Percentiles rank a stretch among this genome's conserved stretches.
These are phyloP conservation scores for Prunus persica DNA, from an alignment of 306 rosid species.

Conservation along the genomic window Prunus_persica_NCBIv2 NC_034009.1:47235001-47235500, in stretches of 20 bases:
- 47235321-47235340: not conserved
- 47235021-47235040: too few relatives aligned
- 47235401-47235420: not conserved
- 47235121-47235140: too few relatives aligned
- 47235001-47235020: too few relatives aligned
- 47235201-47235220: not conserved
- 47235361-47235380: not conserved
- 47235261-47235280: not conserved
- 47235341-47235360: not conserved
- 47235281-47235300: not conserved
- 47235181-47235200: not conserved
- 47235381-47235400: not conserved
- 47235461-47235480: not conserved
- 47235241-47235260: not conserved
- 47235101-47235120: too few relatives aligned
- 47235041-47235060: too few relatives aligned
- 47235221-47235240: not conserved
- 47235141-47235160: too few relatives aligned
- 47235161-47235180: not conserved
- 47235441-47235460: not conserved
- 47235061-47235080: too few relatives aligned
- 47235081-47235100: too few relatives aligned
- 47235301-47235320: slow-evolving; percentile 7
- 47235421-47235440: not conserved
- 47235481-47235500: not conserved